These are phyloP conservation scores for Boletus pseudo-olivaceus DNA, from an alignment of 768 basidiomycete species.

Conservation along the genomic window DNA sequence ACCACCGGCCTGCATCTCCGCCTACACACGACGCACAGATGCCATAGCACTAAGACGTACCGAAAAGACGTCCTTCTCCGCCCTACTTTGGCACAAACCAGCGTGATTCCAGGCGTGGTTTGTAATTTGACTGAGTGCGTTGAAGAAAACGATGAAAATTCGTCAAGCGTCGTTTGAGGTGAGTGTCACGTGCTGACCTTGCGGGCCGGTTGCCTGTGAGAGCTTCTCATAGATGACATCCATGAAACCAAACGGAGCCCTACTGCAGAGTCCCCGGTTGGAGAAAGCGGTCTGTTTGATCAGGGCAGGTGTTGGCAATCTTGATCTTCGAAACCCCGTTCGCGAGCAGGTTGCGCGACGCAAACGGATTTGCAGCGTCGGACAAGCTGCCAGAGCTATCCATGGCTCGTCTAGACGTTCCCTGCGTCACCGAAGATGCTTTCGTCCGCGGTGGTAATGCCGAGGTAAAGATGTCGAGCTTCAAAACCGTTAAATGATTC, in stretches of 20 bases:
- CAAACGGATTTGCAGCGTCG: not conserved
- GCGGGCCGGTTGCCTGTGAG: not conserved
- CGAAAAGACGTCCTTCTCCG: conserved; percentile 24
- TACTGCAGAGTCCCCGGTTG: too few species aligned
- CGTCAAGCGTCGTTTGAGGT: not conserved
- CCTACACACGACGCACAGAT: conserved; percentile 19
- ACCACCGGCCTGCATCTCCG: conserved; percentile 31
- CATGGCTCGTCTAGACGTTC: not conserved
- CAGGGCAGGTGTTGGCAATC: not conserved
- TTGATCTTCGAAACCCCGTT: too few species aligned
- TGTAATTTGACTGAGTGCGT: conserved; percentile 37
- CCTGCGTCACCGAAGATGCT: not conserved
- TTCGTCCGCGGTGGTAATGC: too few species aligned
- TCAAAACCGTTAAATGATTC: not conserved
- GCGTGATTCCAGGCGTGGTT: conserved; percentile 12
- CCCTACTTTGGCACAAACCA: conserved; percentile 37
- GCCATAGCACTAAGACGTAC: conserved; percentile 30
- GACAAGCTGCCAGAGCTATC: not conserved
- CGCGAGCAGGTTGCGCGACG: too few species aligned
- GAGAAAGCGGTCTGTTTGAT: not conserved
- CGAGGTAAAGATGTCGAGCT: not conserved
- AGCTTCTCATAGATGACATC: too few species aligned
- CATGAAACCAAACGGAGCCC: too few species aligned
- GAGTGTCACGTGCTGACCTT: conserved; percentile 11
- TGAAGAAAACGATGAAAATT: conserved; percentile 7